Evolutionary conservation across 2,329 filamentous ascomycete species (phyloP).

Genomic region (Claviceps maximensis): DNA sequence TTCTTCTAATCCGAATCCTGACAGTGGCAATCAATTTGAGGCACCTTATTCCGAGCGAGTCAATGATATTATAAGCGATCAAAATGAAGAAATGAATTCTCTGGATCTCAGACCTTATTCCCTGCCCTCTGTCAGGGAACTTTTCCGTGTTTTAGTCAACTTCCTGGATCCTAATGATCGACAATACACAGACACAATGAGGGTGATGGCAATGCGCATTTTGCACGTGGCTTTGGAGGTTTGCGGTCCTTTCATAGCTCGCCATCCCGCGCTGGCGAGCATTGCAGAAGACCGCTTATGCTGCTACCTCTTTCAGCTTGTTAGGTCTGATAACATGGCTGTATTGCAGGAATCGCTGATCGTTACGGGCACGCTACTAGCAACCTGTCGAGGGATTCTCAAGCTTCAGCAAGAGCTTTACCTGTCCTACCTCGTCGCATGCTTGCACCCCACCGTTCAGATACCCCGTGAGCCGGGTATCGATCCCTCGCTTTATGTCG

Average conservation of each 20-base stretch:
- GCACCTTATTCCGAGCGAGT: neutral
- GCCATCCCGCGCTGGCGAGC: slow-evolving; percentile 74
- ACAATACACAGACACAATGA: slow-evolving; percentile 86
- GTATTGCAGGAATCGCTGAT: slow-evolving; percentile 86
- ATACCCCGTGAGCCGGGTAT: slow-evolving; percentile 86
- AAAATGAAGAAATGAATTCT: slow-evolving; percentile 30
- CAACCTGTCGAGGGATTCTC: slow-evolving; percentile 78
- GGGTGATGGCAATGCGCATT: slow-evolving; percentile 92
- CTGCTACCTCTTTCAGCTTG: slow-evolving; percentile 87
- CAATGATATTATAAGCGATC: slow-evolving; percentile 15
- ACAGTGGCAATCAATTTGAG: slow-evolving; percentile 2
- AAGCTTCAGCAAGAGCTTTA: slow-evolving; percentile 97
- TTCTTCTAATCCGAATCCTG: neutral
- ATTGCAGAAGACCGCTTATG: slow-evolving; percentile 90
- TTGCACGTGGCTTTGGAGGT: slow-evolving; percentile 96
- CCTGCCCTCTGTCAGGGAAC: slow-evolving; percentile 81
- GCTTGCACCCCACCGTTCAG: slow-evolving; percentile 83
- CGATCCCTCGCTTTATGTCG: slow-evolving; percentile 80
- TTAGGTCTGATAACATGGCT: slow-evolving; percentile 90
- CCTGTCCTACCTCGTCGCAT: slow-evolving; percentile 84
- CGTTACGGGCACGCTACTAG: slow-evolving; percentile 79
- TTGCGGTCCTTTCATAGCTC: slow-evolving; percentile 85
- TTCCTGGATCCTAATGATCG: slow-evolving; percentile 86
- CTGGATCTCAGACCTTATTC: slow-evolving; percentile 75
- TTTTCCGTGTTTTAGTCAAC: slow-evolving; percentile 88